These are phyloP conservation scores for Penicillium paradoxum DNA, from an alignment of 495 filamentous ascomycete species.

Conservation along the genomic window DNA sequence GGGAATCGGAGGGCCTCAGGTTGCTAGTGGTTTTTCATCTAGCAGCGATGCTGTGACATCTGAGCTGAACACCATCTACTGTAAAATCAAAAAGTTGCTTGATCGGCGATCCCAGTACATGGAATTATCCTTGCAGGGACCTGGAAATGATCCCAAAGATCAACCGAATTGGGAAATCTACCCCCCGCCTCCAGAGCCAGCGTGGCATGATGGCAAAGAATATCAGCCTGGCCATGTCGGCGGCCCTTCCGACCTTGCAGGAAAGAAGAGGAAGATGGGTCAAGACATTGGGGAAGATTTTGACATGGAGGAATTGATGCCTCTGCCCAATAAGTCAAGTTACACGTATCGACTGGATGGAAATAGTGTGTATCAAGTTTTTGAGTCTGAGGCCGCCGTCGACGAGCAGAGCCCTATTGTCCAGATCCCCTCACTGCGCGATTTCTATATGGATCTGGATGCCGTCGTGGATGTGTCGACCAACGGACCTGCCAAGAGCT, in stretches of 20 bases:
- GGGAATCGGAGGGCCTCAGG: constrained; percentile 45
- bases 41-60: constrained; percentile 67
- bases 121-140: constrained; percentile 73
- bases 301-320: constrained; percentile 66
- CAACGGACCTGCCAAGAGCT: constrained; percentile 94
- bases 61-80: constrained; percentile 79
- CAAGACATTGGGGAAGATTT: constrained; percentile 91
- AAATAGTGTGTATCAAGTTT: constrained; percentile 87
- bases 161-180: constrained; percentile 82
- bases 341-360: constrained; percentile 77
- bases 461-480: constrained; percentile 76
- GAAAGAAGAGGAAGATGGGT: constrained; percentile 74
- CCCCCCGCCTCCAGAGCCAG: constrained; percentile 82
- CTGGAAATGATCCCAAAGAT: constrained; percentile 81
- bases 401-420: constrained; percentile 63
- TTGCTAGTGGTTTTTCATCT: constrained; percentile 43
- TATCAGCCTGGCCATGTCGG: constrained; percentile 21
- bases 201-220: constrained; percentile 72
- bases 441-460: constrained; percentile 96
- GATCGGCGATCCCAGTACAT: constrained; percentile 89
- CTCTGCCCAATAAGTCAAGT: constrained; percentile 58
- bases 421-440: constrained; percentile 77
- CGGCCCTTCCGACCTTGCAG: constrained; percentile 18
- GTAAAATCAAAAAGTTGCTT: constrained; percentile 76
- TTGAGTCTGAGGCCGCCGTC: constrained; percentile 56